Evolutionary conservation across 75 land plant genomes (phyloP).

Genomic region (Selaginella moellendorffii): DNA sequence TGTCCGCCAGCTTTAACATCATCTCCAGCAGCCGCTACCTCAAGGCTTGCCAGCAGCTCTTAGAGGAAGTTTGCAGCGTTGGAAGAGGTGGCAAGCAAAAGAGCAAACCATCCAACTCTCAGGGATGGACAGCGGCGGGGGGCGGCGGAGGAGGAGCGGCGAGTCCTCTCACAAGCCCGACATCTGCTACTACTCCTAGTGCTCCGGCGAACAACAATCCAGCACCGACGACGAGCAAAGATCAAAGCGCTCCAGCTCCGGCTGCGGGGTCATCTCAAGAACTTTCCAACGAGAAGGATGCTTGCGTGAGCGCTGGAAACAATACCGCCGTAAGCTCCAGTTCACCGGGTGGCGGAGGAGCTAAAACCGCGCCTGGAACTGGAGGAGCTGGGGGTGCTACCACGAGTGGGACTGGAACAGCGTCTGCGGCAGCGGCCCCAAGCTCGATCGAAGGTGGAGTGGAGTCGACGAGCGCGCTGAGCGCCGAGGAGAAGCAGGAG

Average conservation of each 20-base stretch:
- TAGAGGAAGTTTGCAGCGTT: slow-evolving; percentile 55
- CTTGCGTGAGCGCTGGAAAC: neutral
- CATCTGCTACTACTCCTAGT: too few relatives aligned
- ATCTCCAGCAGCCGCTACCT: slow-evolving; percentile 28
- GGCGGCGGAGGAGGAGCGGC: slow-evolving; percentile 7
- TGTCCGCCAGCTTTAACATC: neutral
- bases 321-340: neutral
- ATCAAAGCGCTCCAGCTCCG: slow-evolving; percentile 1
- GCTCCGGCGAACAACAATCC: neutral
- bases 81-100: slow-evolving; percentile 30
- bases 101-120: too few relatives aligned
- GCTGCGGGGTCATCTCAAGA: neutral
- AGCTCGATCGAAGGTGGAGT: too few relatives aligned
- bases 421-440: slow-evolving; percentile 9
- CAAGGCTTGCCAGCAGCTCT: slow-evolving; percentile 40
- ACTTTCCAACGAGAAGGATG: too few relatives aligned
- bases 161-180: neutral
- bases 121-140: too few relatives aligned
- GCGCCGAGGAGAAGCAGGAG: slow-evolving; percentile 43
- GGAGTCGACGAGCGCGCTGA: neutral
- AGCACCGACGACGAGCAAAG: neutral
- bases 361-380: slow-evolving; percentile 4
- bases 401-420: neutral
- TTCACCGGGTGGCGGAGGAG: slow-evolving; percentile 4
- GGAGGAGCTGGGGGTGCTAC: neutral